phyloP scores from a whole-genome alignment of 2,329 filamentous ascomycete species.

The Biscogniauxia sp. region DNA sequence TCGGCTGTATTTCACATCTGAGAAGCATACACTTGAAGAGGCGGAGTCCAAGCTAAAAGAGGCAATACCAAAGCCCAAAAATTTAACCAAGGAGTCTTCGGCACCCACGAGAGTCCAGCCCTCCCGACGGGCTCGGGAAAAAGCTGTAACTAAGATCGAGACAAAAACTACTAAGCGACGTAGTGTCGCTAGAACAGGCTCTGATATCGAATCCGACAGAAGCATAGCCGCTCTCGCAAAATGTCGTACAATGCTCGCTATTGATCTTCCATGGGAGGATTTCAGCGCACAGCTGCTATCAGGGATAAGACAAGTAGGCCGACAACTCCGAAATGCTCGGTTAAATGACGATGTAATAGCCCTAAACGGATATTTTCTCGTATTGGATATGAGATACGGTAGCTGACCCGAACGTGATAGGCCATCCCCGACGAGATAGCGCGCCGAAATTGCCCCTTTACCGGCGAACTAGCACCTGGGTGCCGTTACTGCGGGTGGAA shows the following conservation, averaged over 20 bases:
- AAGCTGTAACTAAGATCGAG: slow-evolving; percentile 2
- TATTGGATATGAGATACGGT: slow-evolving; percentile 2
- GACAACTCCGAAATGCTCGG: neutral
- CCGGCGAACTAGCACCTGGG: slow-evolving; percentile 5
- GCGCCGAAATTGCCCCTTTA: slow-evolving; percentile 2
- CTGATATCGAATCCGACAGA: neutral
- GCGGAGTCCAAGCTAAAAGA: slow-evolving; percentile 6
- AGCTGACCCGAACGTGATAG: neutral
- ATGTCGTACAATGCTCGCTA: neutral
- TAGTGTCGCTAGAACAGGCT: slow-evolving; percentile 2
- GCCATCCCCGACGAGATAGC: no score
- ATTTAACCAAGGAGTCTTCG: slow-evolving; percentile 6
- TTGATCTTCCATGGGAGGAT: neutral
- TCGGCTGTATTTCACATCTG: neutral
- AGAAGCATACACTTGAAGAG: slow-evolving; percentile 16
- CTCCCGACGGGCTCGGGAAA: slow-evolving; percentile 20
- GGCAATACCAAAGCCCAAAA: slow-evolving; percentile 9
- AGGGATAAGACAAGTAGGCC: neutral
- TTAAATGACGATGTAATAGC: neutral
- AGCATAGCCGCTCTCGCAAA: neutral
- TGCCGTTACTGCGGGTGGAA: slow-evolving; percentile 28
- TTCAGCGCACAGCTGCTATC: neutral
- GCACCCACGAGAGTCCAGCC: slow-evolving; percentile 23
- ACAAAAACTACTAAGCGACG: neutral
- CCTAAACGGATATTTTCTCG: slow-evolving; percentile 2